Evolutionary conservation across 208 protist species (phyloP).

Genomic region (Phytomonas sp.): DNA sequence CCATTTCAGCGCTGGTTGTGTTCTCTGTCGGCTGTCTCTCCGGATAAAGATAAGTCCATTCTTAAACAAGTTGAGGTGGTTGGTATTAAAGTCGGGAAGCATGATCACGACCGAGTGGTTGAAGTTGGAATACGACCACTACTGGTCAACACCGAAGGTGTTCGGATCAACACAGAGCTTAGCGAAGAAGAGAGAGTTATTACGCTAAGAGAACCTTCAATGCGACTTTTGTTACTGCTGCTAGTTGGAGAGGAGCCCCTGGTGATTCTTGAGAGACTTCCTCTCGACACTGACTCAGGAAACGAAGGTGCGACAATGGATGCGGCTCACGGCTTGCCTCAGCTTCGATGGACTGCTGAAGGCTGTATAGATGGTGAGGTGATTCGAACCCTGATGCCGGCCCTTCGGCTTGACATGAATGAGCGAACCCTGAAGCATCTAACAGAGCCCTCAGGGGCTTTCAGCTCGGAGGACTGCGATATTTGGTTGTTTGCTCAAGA

Average conservation of each 20-base stretch:
- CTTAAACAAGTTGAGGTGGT: constrained; percentile 44
- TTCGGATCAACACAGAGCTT: constrained; percentile 13
- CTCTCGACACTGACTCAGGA: constrained; percentile 27
- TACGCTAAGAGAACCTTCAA: constrained; percentile 46
- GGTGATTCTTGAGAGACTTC: constrained; percentile 52
- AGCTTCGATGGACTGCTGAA: constrained; percentile 29
- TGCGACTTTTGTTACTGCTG: constrained; percentile 60
- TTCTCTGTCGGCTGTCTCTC: constrained; percentile 19
- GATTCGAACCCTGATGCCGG: constrained; percentile 23
- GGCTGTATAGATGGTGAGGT: constrained; percentile 44
- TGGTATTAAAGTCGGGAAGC: constrained; percentile 36
- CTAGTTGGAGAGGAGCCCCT: constrained; percentile 22
- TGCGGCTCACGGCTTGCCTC: constrained; percentile 27
- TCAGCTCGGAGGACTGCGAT: neutral
- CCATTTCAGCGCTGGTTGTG: constrained; percentile 63
- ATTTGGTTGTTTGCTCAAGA: constrained; percentile 68
- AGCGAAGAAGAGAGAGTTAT: constrained; percentile 18
- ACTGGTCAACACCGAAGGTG: constrained; percentile 29
- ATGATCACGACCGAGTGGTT: constrained; percentile 22
- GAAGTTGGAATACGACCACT: constrained; percentile 58
- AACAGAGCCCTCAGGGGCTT: neutral
- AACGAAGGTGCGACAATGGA: neutral
- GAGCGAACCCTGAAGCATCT: neutral
- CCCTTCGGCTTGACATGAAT: constrained; percentile 48
- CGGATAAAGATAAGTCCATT: constrained; percentile 14